Evolutionary conservation across 371 early-diverging fungal species (phyloP).

Genomic region (Mucor irregularis): DNA sequence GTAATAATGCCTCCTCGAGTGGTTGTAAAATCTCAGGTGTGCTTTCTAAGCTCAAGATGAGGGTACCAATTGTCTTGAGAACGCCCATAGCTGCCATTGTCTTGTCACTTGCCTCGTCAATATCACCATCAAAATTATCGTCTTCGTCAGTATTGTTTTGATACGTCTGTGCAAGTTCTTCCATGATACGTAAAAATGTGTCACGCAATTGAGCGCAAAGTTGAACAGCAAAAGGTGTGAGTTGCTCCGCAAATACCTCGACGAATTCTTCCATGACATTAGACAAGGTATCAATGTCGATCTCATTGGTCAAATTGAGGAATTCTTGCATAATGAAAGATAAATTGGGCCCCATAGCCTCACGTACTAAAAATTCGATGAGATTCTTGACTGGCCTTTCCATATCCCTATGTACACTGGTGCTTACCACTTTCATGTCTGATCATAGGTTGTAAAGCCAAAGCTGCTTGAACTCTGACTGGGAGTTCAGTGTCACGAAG

Average conservation of each 20-base stretch:
- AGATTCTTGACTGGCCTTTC: no score
- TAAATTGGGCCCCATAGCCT: constrained; percentile 73
- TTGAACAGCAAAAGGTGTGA: constrained; percentile 89
- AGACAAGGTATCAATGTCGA: constrained; percentile 87
- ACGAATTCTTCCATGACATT: constrained; percentile 89
- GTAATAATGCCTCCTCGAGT: constrained; percentile 74
- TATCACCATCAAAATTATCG: constrained; percentile 33
- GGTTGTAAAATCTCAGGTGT: constrained; percentile 63
- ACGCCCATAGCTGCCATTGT: constrained; percentile 90
- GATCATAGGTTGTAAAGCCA: constrained; percentile 78
- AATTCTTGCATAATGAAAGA: constrained; percentile 84
- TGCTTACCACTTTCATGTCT: constrained; percentile 63
- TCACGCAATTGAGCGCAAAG: constrained; percentile 81
- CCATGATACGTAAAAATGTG: constrained; percentile 82
- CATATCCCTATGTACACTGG: no score
- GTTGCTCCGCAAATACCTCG: constrained; percentile 81
- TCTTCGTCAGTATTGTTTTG: constrained; percentile 36
- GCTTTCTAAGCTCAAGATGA: constrained; percentile 73
- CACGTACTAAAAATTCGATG: constrained; percentile 51
- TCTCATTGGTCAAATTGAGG: constrained; percentile 81
- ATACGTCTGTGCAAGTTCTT: constrained; percentile 51
- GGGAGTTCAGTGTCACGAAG: constrained; percentile 81
- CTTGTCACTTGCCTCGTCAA: constrained; percentile 77
- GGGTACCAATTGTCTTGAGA: constrained; percentile 84
- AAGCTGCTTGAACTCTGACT: constrained; percentile 81